Evolutionary conservation across 1,284 basidiomycete genomes (phyloP).

Genomic region (Blastosporella zonata): DNA sequence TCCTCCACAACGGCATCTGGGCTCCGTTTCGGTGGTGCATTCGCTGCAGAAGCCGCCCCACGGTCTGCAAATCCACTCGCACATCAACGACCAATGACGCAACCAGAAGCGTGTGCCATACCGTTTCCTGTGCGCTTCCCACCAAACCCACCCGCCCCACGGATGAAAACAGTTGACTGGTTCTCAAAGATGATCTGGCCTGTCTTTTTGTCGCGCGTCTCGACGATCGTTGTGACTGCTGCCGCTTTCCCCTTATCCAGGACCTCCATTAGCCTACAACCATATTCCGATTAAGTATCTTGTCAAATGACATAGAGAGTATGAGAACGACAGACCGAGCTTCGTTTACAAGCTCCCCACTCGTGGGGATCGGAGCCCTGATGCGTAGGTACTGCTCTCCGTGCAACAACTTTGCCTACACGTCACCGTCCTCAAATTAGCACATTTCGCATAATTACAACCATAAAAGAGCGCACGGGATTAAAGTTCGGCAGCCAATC

Average conservation of each 20-base stretch:
- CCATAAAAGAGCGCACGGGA: conserved; percentile 50
- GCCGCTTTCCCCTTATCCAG: conserved; percentile 92
- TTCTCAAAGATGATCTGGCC: conserved; percentile 90
- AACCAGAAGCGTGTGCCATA: conserved; percentile 30
- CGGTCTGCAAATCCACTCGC: conserved; percentile 58
- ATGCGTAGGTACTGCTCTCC: conserved; percentile 96
- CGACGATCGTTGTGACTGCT: conserved; percentile 75
- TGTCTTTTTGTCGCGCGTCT: conserved; percentile 77
- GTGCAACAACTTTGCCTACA: conserved; percentile 90
- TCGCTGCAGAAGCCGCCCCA: conserved; percentile 84
- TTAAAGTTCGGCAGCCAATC: conserved; percentile 96
- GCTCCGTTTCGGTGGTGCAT: conserved; percentile 78
- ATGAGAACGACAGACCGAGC: conserved; percentile 48
- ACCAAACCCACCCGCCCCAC: conserved; percentile 93
- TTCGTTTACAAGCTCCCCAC: conserved; percentile 79
- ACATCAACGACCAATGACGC: background rate
- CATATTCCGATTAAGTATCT: background rate
- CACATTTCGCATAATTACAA: background rate
- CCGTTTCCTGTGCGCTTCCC: conserved; percentile 85
- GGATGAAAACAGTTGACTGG: conserved; percentile 90
- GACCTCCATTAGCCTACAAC: conserved; percentile 67
- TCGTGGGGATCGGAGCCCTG: conserved; percentile 85
- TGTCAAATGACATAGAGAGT: background rate
- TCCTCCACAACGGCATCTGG: conserved; percentile 88
- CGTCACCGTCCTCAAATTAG: conserved; percentile 3